Base-by-base conservation (phyloP, 495 filamentous ascomycete genomes). In the Tuber indicum region DNA sequence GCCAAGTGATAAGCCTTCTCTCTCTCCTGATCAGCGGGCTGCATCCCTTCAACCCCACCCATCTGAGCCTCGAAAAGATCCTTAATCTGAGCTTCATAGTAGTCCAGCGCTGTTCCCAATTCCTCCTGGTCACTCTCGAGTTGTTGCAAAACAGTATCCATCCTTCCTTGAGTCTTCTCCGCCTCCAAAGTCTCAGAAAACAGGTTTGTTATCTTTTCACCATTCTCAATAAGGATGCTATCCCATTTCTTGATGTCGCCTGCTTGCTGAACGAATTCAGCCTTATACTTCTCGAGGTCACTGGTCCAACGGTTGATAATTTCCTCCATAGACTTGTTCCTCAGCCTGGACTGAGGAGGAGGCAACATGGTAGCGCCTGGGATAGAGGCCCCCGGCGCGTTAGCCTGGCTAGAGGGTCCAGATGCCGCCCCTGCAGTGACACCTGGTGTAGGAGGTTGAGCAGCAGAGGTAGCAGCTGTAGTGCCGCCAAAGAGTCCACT, bases 271-370 rank as follows among this genome's bases (percentile, higher is more conserved):
- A 94, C 92, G 86, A 98, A 99, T 70, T 97, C 93, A 83, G 95
- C 94, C 83, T 98, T 94, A 83, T 98, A 97, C 82, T 96, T 96
- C 75, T 93, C 91, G 43, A 98, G 89, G 83, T 98, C 96, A 0
- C 93, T 91, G 0, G 96, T 96, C 96, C 96, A 99, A 26, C 93
- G 90, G n/a, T 92, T 97, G 81, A 99, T 94, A 79, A 99, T 98
- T 84, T 99, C 96, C 82, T 98, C 96, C 95, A 99, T 98, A 1
- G 95, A 96, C 86, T 97, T 98, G 84, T 97, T 97, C 86, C 96
- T 97, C 36, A 99, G 86, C 19, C 96, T 93, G 2, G 95, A 95
- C 43, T 82, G 81, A 5, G 81, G 81, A n/a, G 81, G 81, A 26
- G 78, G 82, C n/a, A 76, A 70, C 71, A 75, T 74, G 16, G 75